Evolutionary conservation across 192 early-diverging fungal species (phyloP), one percentile per base, ranked within the genome.

Genomic region (Coemansia pectinata): DNA sequence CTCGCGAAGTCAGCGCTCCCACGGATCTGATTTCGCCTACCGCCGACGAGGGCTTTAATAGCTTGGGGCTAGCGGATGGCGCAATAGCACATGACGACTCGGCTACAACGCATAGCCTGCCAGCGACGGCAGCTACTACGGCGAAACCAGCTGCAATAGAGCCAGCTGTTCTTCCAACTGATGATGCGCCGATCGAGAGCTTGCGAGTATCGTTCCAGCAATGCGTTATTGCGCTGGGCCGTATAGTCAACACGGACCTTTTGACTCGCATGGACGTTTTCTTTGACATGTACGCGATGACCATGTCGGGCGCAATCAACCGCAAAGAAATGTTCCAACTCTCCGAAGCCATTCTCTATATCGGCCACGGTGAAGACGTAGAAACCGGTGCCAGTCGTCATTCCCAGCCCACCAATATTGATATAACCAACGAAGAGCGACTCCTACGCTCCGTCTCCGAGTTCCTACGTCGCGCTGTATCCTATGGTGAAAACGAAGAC

Each of bases 331-430:
- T 95, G 38, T 88, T 96, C 65, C 87, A 90, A 44, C 81, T 97
- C 60, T 92, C 92, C 1, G 95, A 97, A 80, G 90, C 90, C 41
- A 72, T 98, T 5, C 85, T 95, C 63, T 97, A 94, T 69, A 83
- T 98, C 23, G 65, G 74, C 27, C 74, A 75, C 67, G 73, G 77
- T 34, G 71, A 77, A 40, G 74, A 77, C 59, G 66, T 74, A 8
- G 74, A 80, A 42, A 42, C 41, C 4, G 41, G 41, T 0, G 70
- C 63, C 4, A 23, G 63, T 47, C 67, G 67, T 6, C 33, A 41
- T 27, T 36, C 14, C 1, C 25, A 29, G 7, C 38, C 33, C 14
- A 52, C 52, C 33, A 33, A 62, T 19, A 42, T 25, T 15, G 75
- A 77, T 25, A 71, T 80, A 11, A 85, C 75, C 27, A 74, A 77